These are phyloP conservation scores for Rhodamnia argentea DNA, from an alignment of 345 rosid genomes.

Conservation along the genomic window DNA sequence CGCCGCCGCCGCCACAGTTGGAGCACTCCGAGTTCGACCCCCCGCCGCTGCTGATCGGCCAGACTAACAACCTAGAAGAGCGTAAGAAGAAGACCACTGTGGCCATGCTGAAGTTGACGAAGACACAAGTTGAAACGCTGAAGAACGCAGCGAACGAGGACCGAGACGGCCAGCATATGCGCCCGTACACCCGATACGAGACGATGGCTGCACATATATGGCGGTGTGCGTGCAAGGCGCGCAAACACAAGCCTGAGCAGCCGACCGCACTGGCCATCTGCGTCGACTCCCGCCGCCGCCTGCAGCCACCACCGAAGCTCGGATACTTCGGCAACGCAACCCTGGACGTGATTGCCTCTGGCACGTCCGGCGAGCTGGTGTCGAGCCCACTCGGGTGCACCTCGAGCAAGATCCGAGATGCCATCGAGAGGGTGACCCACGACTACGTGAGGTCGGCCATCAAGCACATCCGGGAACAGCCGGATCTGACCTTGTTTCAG, in stretches of 20 bases:
- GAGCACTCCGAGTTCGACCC: slow-evolving; percentile 29
- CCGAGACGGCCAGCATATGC: not conserved
- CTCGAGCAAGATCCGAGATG: slow-evolving; percentile 22
- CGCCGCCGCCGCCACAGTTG: not conserved
- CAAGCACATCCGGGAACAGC: slow-evolving; percentile 29
- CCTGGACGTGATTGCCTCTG: slow-evolving; percentile 26
- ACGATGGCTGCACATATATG: slow-evolving; percentile 24
- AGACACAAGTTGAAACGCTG: slow-evolving; percentile 33
- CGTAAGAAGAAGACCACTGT: slow-evolving; percentile 29
- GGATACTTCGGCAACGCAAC: slow-evolving; percentile 37
- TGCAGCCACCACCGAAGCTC: slow-evolving; percentile 22
- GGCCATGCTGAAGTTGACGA: slow-evolving; percentile 32
- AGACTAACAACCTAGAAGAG: slow-evolving; percentile 18
- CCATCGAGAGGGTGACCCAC: slow-evolving; percentile 27
- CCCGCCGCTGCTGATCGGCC: slow-evolving; percentile 40
- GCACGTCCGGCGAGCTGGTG: slow-evolving; percentile 25
- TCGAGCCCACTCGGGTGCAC: slow-evolving; percentile 34
- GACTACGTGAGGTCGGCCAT: slow-evolving; percentile 27
- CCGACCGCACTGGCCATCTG: slow-evolving; percentile 37
- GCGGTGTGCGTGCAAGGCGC: slow-evolving; percentile 28
- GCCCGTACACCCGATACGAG: slow-evolving; percentile 34
- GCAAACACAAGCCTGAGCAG: slow-evolving; percentile 23
- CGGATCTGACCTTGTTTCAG: slow-evolving; percentile 31
- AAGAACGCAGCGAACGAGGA: slow-evolving; percentile 21
- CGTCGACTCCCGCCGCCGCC: slow-evolving; percentile 29